Evolutionary conservation across 805 yeast genomes (phyloP), one percentile per base, ranked within the genome.

Genomic region (Metschnikowia bowlesiae): DNA sequence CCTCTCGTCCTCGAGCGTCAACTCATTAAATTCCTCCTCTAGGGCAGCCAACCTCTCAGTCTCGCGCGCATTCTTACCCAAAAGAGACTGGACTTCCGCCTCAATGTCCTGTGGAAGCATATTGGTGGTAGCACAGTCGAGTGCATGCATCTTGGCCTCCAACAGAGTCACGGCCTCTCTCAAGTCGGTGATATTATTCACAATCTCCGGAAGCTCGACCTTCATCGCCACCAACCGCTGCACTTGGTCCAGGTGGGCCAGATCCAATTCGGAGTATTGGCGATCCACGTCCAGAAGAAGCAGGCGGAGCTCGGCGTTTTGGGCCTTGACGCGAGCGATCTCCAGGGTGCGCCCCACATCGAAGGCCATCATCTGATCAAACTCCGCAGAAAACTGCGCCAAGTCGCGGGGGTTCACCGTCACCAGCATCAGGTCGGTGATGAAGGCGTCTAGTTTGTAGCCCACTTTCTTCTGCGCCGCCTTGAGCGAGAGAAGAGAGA

Each of bases 221-320:
- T 94, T 84, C 37, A 87, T 85, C 55, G 81, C 82, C 33, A 92
- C 89, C 83, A 94, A 81, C 56, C 84, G 89, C 67, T 91, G 92
- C 4, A 96, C 96, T 66, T 94, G 97, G 61, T 91, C 97, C 53
- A 81, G 75, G 62, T 88, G 89, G 52, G 92, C 70, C 1, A 81
- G 71, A 3, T 85, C 80, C 61, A 84, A 83, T 22, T 84, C 79
- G 14, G 82, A 74, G n/a, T 44, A 35, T 28, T 28, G 46, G 28
- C 18, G 30, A 65, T 89, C 96, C 36, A 90, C 73, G 52, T 82
- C 78, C 61, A 87, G 78, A 47, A 89, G 84, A 55, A 88, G 89
- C 55, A 82, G 79, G 26, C 89, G 79, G 49, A 92, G 71, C 54
- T 81, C 80, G 10, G 89, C 88, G 66, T 92, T 92, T 46, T 82